Conservation (phyloP, 441 rosid species). For the Melastoma candidum region DNA sequence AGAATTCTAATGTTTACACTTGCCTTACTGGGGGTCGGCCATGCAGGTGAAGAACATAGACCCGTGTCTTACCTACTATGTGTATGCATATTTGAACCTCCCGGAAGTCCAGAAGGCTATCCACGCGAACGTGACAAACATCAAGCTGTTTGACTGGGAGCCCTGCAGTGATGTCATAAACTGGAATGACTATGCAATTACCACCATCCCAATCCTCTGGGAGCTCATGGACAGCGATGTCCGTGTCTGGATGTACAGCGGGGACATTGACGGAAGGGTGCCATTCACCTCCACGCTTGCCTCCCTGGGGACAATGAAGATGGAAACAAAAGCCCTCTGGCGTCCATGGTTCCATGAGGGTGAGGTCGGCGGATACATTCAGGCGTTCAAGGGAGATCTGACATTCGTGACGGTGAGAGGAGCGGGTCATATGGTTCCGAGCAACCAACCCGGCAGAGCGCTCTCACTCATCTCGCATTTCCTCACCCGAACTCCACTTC, state of each 20-base stretch:
- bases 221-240: neutral
- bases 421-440: constrained; percentile 21
- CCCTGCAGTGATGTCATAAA: neutral
- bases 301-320: constrained; percentile 19
- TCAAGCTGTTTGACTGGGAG: neutral
- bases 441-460: constrained; percentile 22
- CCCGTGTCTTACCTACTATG: no score
- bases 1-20: no score
- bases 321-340: constrained; percentile 16
- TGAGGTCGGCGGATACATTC: constrained; percentile 16
- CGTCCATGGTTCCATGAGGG: constrained; percentile 23
- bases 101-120: no score
- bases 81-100: no score
- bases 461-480: constrained; percentile 11
- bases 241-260: constrained; percentile 10
- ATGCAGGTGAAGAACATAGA: no score
- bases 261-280: constrained; percentile 24
- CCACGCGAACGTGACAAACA: no score
- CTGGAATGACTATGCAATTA: neutral
- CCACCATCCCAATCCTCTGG: neutral
- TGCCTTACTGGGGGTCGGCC: no score
- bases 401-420: constrained; percentile 25
- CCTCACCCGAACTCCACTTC: no score
- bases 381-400: neutral
- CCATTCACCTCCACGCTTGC: constrained; percentile 23